Conservation (phyloP, 345 rosid species). For the Eucalyptus decipiens region DNA sequence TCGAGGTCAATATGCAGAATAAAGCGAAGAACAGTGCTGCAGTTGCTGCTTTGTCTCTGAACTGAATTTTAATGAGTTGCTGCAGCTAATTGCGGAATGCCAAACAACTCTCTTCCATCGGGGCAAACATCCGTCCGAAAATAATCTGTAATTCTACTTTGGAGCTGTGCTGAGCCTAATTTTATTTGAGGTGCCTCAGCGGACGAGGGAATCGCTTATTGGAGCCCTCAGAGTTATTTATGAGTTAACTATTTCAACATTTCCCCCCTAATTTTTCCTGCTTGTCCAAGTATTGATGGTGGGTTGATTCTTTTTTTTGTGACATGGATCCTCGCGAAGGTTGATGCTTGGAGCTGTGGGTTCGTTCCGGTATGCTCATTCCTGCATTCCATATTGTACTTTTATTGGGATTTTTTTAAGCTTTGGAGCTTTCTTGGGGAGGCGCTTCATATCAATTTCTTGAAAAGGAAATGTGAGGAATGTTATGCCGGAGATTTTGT, state of each 20-base stretch:
- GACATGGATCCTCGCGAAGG: background rate
- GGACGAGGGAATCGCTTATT: background rate
- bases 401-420: background rate
- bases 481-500: background rate
- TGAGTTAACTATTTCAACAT: background rate
- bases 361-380: background rate
- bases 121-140: background rate
- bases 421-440: background rate
- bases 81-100: background rate
- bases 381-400: background rate
- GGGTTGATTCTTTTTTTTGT: conserved; percentile 1
- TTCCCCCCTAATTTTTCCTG: background rate
- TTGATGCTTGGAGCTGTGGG: background rate
- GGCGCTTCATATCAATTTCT: background rate
- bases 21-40: background rate
- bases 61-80: background rate
- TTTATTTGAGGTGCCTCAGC: conserved; percentile 25
- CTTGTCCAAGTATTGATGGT: background rate
- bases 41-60: background rate
- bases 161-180: conserved; percentile 19
- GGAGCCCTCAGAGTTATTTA: conserved; percentile 1
- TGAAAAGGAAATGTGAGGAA: background rate
- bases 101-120: background rate
- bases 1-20: background rate
- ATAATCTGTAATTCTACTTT: background rate